Evolutionary conservation across 1,284 basidiomycete genomes (phyloP), one percentile per base, ranked within the genome.

Genomic region (Pyrrhoderma noxium): DNA sequence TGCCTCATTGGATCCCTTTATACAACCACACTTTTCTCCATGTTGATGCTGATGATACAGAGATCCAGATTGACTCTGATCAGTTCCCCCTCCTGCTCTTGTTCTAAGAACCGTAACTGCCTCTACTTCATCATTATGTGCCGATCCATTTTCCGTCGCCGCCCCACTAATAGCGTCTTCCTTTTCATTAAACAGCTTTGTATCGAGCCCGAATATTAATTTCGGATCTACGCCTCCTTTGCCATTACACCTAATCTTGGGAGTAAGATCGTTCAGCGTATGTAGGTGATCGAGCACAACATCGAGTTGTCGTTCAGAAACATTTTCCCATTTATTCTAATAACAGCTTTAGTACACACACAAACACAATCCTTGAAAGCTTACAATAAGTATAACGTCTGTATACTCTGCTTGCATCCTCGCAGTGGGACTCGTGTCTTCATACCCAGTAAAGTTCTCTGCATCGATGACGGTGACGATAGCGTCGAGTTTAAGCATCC

Each of bases 361-460:
- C 22, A 21, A 35, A 54, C 47, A 37, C 25, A 9, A 25, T n/a
- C n/a, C n/a, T n/a, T n/a, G 41, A 41, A n/a, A 2, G 68, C 85
- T 54, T 55, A 89, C 88, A 51, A 95, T 78, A 23, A 94, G 71
- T 49, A 94, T 82, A 41, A 93, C 74, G 62, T 95, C 92, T 2
- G 90, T 92, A 64, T 93, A 95, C 61, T 85, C 85, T n/a, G 92
- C 89, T 70, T 93, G 91, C 79, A 94, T 89, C 66, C 80, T 87
- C 25, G 91, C 92, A 4, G 90, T 91, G 0, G 86, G 84, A 19
- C 85, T 90, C 2, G 79, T 85, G 64, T 95, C 92, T 64, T 94
- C 92, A 64, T 94, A 94, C 1, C 91, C 92, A 5, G 69, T 65
- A 65, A 94, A 94, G 65, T 93, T 93, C 65, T 89, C 86, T 3